Evolutionary conservation across 2,329 filamentous ascomycete genomes (phyloP), one percentile per base, ranked within the genome.

Genomic region (Apiospora arundinis): DNA sequence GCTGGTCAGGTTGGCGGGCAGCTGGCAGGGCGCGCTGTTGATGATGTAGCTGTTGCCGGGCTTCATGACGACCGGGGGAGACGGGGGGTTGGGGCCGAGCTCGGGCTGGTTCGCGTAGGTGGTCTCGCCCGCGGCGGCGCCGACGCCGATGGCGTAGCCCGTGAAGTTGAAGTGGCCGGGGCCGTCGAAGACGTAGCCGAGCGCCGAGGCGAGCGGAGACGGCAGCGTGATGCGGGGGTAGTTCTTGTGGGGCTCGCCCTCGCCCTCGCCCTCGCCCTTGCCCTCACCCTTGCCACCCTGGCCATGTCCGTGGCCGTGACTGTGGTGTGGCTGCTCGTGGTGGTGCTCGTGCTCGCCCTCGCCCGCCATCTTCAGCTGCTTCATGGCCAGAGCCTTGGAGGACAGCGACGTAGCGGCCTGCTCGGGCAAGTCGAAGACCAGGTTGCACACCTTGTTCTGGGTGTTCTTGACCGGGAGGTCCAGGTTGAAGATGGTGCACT

Each of bases 401-500:
- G 56, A 11, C 28, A 32, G n/a, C 32, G 32, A 45, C 4, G 42
- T 18, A 4, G 1, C 11, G 18, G 56, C 32, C 18, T 40, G 21
- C 16, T 23, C 56, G 37, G 66, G 66, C 40, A 67, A 28, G 45
- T 67, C 66, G 66, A 67, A 67, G n/a, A 67, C 66, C 14, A 67
- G 40, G 66, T 67, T 67, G 66, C 66, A 67, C 7, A 67, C 28
- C 66, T 67, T 67, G 42, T 37, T 37, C 45, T 67, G 4, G 28
- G 66, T 16, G 14, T 28, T 12, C 23, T 45, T 48, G 18, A 37
- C 66, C 4, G 66, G 66, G 1, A 67, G 42, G 23, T 67, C 66
- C 6, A 67, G 40, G 66, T 67, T 67, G 66, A 67, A 67, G 40
- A 67, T 67, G 66, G 66, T 67, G 40, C 66, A 67, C 40, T 45